phyloP scores from a whole-genome alignment of 2,329 filamentous ascomycete genomes.

The Atkinsonella texensis region DNA sequence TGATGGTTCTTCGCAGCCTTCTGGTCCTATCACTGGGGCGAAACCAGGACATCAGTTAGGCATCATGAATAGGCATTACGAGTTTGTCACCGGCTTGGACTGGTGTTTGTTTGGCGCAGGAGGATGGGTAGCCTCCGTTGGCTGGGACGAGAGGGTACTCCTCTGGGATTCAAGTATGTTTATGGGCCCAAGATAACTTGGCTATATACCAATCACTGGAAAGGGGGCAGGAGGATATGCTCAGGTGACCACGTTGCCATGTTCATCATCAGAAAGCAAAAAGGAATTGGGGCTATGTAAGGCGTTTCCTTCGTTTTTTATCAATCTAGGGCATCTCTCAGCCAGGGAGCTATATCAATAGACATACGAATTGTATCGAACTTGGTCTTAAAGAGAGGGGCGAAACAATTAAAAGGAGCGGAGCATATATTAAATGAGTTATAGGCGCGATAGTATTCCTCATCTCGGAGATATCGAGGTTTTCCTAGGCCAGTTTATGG shows the following conservation, averaged over 20 bases:
- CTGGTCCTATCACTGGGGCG: conserved; percentile 22
- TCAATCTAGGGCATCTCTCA: too few species aligned
- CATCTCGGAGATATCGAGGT: conserved; percentile 2
- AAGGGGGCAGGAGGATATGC: too few species aligned
- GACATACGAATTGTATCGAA: too few species aligned
- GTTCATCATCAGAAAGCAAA: neutral
- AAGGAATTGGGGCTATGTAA: neutral
- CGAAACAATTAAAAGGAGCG: neutral
- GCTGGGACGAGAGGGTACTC: conserved; percentile 85
- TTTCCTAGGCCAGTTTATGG: conserved; percentile 1
- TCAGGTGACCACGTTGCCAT: neutral
- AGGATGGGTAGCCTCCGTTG: conserved; percentile 88
- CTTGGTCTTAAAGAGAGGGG: too few species aligned
- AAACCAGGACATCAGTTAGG: conserved; percentile 61
- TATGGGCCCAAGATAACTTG: conserved; percentile 16
- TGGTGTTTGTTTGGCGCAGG: conserved; percentile 96
- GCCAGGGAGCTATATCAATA: too few species aligned
- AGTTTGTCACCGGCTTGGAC: conserved; percentile 92
- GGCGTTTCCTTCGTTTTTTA: neutral
- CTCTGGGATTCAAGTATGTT: conserved; percentile 75
- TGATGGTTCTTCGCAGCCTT: conserved; percentile 45
- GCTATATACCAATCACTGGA: neutral
- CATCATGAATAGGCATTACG: conserved; percentile 83
- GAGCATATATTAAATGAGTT: neutral
- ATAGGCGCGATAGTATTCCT: neutral